Evolutionary conservation across 75 land plant genomes (phyloP).

Genomic region (Chamaecyparis obtusa): DNA sequence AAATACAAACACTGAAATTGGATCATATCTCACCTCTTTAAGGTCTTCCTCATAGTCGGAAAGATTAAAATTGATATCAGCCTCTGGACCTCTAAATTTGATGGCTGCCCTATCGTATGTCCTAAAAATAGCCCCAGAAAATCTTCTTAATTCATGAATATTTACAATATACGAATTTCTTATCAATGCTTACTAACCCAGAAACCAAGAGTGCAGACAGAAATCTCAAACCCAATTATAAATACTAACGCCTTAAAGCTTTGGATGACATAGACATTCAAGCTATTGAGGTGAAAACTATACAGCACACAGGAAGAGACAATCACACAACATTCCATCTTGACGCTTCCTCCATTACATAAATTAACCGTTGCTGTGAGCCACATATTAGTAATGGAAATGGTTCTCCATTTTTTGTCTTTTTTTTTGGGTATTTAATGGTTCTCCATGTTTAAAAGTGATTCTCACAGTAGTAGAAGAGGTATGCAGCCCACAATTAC

Average conservation of each 20-base stretch:
- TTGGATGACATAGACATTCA: not conserved
- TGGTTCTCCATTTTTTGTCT: too few species aligned
- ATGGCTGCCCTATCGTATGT: slow-evolving; percentile 94
- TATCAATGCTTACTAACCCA: not conserved
- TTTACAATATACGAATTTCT: not conserved
- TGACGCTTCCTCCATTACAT: too few species aligned
- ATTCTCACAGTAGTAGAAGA: too few species aligned
- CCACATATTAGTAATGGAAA: too few species aligned
- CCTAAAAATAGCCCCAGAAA: slow-evolving; percentile 25
- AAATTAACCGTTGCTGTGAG: too few species aligned
- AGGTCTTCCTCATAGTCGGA: slow-evolving; percentile 79
- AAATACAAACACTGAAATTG: not conserved
- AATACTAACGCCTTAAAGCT: too few species aligned
- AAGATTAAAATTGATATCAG: slow-evolving; percentile 84
- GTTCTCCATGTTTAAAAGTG: too few species aligned
- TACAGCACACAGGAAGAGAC: too few species aligned
- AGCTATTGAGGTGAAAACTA: too few species aligned
- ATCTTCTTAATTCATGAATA: not conserved
- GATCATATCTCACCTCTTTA: slow-evolving; percentile 42
- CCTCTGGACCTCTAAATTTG: slow-evolving; percentile 79
- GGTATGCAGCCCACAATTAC: too few species aligned
- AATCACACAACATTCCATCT: too few species aligned
- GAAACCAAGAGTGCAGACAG: not conserved
- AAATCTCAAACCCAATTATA: not conserved
- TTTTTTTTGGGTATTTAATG: too few species aligned